phyloP scores from a whole-genome alignment of 129 eudicot genomes.

The Artemisia tridentata region DNA sequence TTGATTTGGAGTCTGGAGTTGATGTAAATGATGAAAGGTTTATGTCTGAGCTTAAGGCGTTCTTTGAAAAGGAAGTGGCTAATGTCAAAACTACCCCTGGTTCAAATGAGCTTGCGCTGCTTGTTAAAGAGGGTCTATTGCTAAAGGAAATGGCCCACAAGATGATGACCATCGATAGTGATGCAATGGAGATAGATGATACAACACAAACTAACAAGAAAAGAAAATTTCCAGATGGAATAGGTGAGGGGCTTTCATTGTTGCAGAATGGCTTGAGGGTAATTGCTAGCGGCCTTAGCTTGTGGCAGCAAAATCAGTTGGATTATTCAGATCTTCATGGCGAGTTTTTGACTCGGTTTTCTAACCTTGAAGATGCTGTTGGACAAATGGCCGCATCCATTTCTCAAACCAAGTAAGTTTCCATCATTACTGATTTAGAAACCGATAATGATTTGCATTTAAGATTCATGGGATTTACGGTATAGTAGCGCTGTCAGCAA shows the following conservation, averaged over 20 bases:
- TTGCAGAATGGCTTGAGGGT: constrained; percentile 71
- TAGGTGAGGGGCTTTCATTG: constrained; percentile 64
- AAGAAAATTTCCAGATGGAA: constrained; percentile 68
- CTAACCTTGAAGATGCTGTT: constrained; percentile 61
- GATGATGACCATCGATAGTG: constrained; percentile 13
- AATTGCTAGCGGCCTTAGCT: constrained; percentile 55
- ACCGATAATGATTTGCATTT: neutral
- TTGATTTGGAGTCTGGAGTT: constrained; percentile 58
- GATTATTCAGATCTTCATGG: constrained; percentile 44
- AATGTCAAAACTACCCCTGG: constrained; percentile 34
- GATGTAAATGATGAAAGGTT: constrained; percentile 68
- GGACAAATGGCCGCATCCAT: constrained; percentile 57
- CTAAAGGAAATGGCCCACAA: constrained; percentile 48
- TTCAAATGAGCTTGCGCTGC: constrained; percentile 39
- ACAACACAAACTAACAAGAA: constrained; percentile 44
- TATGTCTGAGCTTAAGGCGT: constrained; percentile 79
- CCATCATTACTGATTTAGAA: neutral
- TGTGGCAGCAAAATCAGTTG: constrained; percentile 52
- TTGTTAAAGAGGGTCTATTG: constrained; percentile 48
- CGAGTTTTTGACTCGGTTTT: constrained; percentile 53
- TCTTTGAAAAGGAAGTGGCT: constrained; percentile 77
- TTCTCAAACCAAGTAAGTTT: constrained; percentile 37
- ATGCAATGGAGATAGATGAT: constrained; percentile 51
- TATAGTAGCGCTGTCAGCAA: constrained; percentile 2
- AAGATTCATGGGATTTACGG: neutral